A percentile compares a stretch with the other conserved stretches of the same genome.
These are phyloP conservation scores for Vicia villosa DNA, from an alignment of 306 rosid species.

Conservation along the genomic window DNA sequence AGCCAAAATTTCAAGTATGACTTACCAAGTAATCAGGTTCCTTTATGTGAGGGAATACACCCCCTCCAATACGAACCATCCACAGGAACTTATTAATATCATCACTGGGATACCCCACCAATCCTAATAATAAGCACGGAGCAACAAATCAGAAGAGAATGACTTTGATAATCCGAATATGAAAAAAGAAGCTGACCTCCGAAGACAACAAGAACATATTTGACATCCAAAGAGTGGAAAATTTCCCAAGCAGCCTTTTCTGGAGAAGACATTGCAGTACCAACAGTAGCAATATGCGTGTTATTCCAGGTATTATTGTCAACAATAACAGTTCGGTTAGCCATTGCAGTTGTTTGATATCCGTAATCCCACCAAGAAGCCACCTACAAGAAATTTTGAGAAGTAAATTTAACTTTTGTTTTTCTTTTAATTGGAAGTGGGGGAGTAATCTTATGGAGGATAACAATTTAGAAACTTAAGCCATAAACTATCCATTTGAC, in stretches of 20 bases:
- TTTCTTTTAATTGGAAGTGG: constrained; percentile 1
- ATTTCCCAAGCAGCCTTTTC: constrained; percentile 99
- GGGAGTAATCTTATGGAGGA: constrained; percentile 9
- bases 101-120: constrained; percentile 98
- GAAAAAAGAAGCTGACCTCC: constrained; percentile 74
- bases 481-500: neutral
- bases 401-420: constrained; percentile 25
- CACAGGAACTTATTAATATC: constrained; percentile 97
- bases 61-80: constrained; percentile 99
- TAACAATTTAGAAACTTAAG: constrained; percentile 16
- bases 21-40: constrained; percentile 96
- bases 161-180: constrained; percentile 27
- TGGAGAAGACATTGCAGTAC: constrained; percentile 99
- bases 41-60: constrained; percentile 97
- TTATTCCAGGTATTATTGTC: constrained; percentile 99
- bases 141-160: constrained; percentile 39
- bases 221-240: constrained; percentile 91
- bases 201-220: constrained; percentile 98
- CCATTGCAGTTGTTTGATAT: constrained; percentile 99
- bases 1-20: constrained; percentile 6
- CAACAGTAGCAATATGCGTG: constrained; percentile 99
- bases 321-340: constrained; percentile 97
- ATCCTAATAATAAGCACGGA: constrained; percentile 59
- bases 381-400: constrained; percentile 61
- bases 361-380: constrained; percentile 99